Evolutionary conservation across 306 rosid genomes (phyloP).

Genomic region (Inga laurina): DNA sequence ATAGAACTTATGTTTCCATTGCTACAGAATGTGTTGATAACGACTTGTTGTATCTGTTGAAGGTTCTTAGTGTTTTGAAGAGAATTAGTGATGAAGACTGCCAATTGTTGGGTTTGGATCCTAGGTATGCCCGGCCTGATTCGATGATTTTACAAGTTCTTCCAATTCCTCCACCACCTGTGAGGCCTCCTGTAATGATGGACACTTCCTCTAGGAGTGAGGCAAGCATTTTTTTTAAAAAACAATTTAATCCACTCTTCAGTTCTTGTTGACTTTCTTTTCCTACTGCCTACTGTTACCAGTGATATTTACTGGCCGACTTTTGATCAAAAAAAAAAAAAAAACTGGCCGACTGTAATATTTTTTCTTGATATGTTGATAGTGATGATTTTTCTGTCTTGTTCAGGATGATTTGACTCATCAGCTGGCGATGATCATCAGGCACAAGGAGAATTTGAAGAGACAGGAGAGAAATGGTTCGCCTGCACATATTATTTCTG

Average conservation of each 20-base stretch:
- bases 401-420: conserved; percentile 94
- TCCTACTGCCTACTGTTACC: neutral
- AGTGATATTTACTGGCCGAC: neutral
- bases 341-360: too few species aligned
- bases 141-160: conserved; percentile 99
- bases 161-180: conserved; percentile 99
- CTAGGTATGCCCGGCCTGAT: conserved; percentile 95
- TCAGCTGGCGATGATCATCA: conserved; percentile 96
- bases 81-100: conserved; percentile 96
- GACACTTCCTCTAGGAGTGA: conserved; percentile 98
- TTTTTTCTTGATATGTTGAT: neutral
- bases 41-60: conserved; percentile 24
- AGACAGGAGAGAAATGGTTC: conserved; percentile 96
- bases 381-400: conserved; percentile 30
- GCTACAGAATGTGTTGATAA: conserved; percentile 16
- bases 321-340: too few species aligned
- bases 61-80: conserved; percentile 93
- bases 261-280: conserved; percentile 23
- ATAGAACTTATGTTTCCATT: conserved; percentile 20
- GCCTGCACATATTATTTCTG: conserved; percentile 96
- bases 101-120: conserved; percentile 82
- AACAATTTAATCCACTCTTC: neutral
- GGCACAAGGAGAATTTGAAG: conserved; percentile 91
- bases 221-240: conserved; percentile 49
- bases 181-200: conserved; percentile 99